These are phyloP conservation scores for Balamuthia mandrillaris DNA, from an alignment of 208 protist species.

Conservation along the genomic window DNA sequence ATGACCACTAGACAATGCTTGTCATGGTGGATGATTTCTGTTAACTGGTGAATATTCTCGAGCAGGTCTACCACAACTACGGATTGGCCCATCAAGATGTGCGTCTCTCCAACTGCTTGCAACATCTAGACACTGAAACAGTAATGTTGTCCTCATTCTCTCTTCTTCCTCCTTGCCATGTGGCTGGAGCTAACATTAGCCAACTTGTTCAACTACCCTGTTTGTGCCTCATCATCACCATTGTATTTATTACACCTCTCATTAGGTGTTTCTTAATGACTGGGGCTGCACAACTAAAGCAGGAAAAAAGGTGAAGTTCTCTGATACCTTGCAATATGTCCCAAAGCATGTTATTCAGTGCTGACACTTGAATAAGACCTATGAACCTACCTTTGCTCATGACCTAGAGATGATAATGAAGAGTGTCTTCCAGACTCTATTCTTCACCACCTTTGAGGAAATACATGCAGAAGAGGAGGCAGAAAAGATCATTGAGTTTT, in stretches of 20 bases:
- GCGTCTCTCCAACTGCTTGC: not conserved
- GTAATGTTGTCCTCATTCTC: not conserved
- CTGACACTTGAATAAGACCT: not conserved
- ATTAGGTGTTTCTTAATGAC: not conserved
- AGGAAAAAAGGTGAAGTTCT: not conserved
- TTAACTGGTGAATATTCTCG: not conserved
- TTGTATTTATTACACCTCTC: not conserved
- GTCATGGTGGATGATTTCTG: not conserved
- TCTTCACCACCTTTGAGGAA: not conserved
- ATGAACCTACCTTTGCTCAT: not conserved
- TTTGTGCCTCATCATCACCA: not conserved
- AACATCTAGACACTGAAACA: not conserved
- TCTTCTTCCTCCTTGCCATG: not conserved
- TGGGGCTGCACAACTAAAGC: not conserved
- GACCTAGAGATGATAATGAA: not conserved
- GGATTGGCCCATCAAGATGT: not conserved
- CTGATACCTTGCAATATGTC: not conserved
- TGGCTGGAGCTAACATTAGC: too few relatives aligned
- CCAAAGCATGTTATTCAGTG: not conserved
- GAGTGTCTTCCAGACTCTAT: not conserved
- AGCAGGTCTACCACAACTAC: not conserved
- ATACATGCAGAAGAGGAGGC: not conserved
- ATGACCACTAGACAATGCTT: not conserved
- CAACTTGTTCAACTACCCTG: too few relatives aligned
- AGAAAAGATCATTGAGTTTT: not conserved